Evolutionary conservation across 2,329 filamentous ascomycete genomes (phyloP).

Genomic region (Alternaria infectoria): DNA sequence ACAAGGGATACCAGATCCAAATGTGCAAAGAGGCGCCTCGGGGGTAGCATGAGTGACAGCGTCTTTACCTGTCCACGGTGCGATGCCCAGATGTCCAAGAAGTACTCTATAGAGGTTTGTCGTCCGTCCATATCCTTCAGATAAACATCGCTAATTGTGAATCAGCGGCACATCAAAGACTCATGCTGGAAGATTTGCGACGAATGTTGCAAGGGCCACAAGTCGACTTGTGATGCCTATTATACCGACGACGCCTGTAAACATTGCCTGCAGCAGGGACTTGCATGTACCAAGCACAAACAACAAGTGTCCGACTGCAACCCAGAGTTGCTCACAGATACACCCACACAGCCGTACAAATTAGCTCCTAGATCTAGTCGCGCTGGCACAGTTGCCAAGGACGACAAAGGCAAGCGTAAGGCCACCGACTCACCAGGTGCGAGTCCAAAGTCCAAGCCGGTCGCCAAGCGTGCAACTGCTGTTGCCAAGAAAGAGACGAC

Average conservation of each 20-base stretch:
- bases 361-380: background rate
- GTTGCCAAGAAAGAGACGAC: background rate
- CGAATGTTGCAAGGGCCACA: slow-evolving; percentile 12
- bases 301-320: background rate
- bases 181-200: slow-evolving; percentile 24
- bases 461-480: background rate
- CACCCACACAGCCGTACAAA: background rate
- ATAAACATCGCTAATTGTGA: background rate
- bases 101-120: slow-evolving; percentile 2
- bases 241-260: slow-evolving; percentile 6
- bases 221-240: slow-evolving; percentile 10
- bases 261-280: slow-evolving; percentile 5
- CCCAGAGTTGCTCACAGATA: background rate
- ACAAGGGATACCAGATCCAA: background rate
- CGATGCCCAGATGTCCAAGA: background rate
- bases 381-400: background rate
- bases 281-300: slow-evolving; percentile 14
- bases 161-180: slow-evolving; percentile 6
- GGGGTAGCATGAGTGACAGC: background rate
- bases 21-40: background rate
- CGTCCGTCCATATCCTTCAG: background rate
- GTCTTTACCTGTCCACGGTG: slow-evolving; percentile 15
- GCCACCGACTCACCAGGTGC: slow-evolving; percentile 2
- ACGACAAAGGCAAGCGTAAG: slow-evolving; percentile 8
- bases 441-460: slow-evolving; percentile 9